A percentile compares a stretch with the other conserved stretches of the same genome.
Conservation (phyloP, 2,329 filamentous ascomycete species). For the Alternaria brassicae region DNA sequence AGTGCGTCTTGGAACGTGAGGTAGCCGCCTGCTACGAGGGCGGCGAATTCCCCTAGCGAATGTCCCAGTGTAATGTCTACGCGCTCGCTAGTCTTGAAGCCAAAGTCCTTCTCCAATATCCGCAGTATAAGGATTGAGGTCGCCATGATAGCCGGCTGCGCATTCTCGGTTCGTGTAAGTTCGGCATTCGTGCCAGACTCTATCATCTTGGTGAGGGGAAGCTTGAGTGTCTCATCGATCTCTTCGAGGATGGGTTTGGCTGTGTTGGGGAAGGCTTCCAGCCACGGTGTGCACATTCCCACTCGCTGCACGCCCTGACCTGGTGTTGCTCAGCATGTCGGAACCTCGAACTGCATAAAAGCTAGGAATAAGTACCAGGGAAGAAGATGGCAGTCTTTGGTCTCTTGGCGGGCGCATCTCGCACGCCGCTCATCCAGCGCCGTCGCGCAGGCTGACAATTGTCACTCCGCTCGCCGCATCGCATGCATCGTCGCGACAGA, state of each 20-base stretch:
- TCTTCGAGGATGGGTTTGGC: slow-evolving; percentile 80
- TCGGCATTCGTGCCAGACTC: slow-evolving; percentile 77
- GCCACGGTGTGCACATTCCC: slow-evolving; percentile 86
- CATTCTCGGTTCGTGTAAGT: slow-evolving; percentile 83
- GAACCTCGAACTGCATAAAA: neutral
- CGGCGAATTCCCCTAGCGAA: slow-evolving; percentile 91
- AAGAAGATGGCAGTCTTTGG: slow-evolving; percentile 52
- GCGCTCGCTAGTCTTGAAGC: slow-evolving; percentile 72
- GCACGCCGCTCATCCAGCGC: slow-evolving; percentile 44
- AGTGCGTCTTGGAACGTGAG: slow-evolving; percentile 79
- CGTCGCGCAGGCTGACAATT: slow-evolving; percentile 10
- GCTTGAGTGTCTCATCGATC: slow-evolving; percentile 78
- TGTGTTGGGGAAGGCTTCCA: slow-evolving; percentile 82
- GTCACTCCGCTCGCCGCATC: slow-evolving; percentile 23
- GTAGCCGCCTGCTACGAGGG: slow-evolving; percentile 84
- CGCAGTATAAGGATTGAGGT: slow-evolving; percentile 89
- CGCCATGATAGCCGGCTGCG: slow-evolving; percentile 96
- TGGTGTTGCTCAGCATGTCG: slow-evolving; percentile 47
- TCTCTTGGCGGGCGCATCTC: slow-evolving; percentile 29
- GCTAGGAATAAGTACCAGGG: slow-evolving; percentile 35
- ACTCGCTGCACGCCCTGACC: slow-evolving; percentile 90
- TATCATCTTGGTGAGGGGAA: slow-evolving; percentile 79
- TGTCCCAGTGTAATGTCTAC: slow-evolving; percentile 88
- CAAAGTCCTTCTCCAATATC: slow-evolving; percentile 84
- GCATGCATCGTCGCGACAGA: slow-evolving; percentile 26